phyloP scores from a whole-genome alignment of 148 eudicot species.

The Diospyros kaki region DNA sequence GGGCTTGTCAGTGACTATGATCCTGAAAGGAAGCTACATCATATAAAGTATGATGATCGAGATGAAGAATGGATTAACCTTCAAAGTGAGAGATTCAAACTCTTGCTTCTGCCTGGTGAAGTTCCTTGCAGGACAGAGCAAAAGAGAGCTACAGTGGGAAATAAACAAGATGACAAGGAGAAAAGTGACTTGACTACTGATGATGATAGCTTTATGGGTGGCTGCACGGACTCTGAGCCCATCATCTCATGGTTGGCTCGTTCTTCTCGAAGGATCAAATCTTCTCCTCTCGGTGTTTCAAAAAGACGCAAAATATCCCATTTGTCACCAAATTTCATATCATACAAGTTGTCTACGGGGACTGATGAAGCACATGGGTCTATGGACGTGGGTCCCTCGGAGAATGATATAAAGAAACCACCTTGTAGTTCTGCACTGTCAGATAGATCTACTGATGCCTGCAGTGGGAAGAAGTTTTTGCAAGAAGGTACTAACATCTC shows the following conservation, averaged over 20 bases:
- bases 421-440: constrained; percentile 23
- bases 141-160: constrained; percentile 21
- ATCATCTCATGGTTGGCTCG: constrained; percentile 80
- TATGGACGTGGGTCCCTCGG: constrained; percentile 29
- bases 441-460: constrained; percentile 21
- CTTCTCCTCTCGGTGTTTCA: constrained; percentile 33
- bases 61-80: constrained; percentile 94
- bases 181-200: constrained; percentile 17
- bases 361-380: constrained; percentile 22
- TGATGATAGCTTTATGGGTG: constrained; percentile 30
- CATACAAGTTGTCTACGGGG: constrained; percentile 33
- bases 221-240: constrained; percentile 71
- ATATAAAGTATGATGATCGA: constrained; percentile 83
- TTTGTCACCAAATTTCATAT: constrained; percentile 16
- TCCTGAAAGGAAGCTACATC: constrained; percentile 64
- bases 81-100: constrained; percentile 71
- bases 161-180: constrained; percentile 16
- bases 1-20: constrained; percentile 76
- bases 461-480: constrained; percentile 18
- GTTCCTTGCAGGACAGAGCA: constrained; percentile 44
- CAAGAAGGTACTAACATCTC: constrained; percentile 21
- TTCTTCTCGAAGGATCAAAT: constrained; percentile 47
- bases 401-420: constrained; percentile 20
- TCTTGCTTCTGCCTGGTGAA: constrained; percentile 79
- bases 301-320: constrained; percentile 44